Percentiles rank a stretch among this genome's conserved stretches.
phyloP scores from a whole-genome alignment of 2,329 filamentous ascomycete genomes.

The Cladophialophora yegresii region DNA sequence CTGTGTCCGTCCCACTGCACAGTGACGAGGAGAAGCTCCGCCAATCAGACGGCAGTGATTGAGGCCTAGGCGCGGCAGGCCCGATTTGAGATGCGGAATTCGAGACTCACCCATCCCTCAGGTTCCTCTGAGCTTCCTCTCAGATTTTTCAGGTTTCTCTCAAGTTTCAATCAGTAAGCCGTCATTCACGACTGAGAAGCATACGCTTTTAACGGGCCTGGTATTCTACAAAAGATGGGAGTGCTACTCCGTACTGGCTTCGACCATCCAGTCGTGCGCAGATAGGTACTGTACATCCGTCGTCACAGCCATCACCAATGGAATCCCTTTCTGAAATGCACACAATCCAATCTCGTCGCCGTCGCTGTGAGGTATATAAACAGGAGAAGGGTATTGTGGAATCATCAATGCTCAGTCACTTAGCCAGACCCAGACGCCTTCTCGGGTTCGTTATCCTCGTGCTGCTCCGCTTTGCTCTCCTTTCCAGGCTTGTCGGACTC shows the following conservation, averaged over 20 bases:
- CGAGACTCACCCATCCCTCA: background rate
- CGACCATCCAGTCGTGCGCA: background rate
- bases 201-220: background rate
- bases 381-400: conserved; percentile 15
- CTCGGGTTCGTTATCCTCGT: conserved; percentile 42
- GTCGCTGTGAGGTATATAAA: conserved; percentile 31
- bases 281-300: conserved; percentile 9
- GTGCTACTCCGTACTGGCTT: conserved; percentile 12
- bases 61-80: background rate
- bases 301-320: background rate
- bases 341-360: conserved; percentile 20
- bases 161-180: too few relatives aligned
- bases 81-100: background rate
- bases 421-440: conserved; percentile 46
- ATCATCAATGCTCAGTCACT: conserved; percentile 16
- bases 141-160: too few relatives aligned
- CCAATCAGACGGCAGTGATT: background rate
- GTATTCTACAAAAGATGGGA: conserved; percentile 10
- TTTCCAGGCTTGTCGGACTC: conserved; percentile 40
- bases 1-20: background rate
- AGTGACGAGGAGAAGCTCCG: background rate
- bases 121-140: background rate
- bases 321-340: background rate
- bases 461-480: conserved; percentile 31
- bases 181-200: too few relatives aligned